Percentiles rank a stretch among this genome's conserved stretches.
phyloP scores from a whole-genome alignment of 208 protist genomes.

The Leishmania mexicana region DNA sequence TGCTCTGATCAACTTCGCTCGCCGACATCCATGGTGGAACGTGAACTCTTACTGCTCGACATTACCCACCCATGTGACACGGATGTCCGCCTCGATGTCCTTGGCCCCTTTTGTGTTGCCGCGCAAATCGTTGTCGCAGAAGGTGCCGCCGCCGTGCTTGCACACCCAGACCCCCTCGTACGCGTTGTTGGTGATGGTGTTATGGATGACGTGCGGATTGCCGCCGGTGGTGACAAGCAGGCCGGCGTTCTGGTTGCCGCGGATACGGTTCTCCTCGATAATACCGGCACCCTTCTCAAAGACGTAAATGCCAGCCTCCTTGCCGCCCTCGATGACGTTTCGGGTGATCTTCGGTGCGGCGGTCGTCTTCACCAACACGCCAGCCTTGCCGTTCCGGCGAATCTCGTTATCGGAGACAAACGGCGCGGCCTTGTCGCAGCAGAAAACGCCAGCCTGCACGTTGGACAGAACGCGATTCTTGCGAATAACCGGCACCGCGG shows the following conservation, averaged over 20 bases:
- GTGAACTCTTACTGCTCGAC: constrained; percentile 31
- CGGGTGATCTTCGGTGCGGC: constrained; percentile 66
- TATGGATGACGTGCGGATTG: constrained; percentile 70
- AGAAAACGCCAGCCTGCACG: constrained; percentile 82
- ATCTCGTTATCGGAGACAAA: constrained; percentile 86
- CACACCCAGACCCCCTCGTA: constrained; percentile 93
- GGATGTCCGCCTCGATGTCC: constrained; percentile 66
- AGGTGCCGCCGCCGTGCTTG: constrained; percentile 72
- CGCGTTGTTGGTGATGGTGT: constrained; percentile 70
- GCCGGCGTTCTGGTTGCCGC: constrained; percentile 78
- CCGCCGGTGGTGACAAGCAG: constrained; percentile 83
- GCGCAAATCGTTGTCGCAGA: constrained; percentile 84
- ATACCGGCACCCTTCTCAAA: constrained; percentile 79
- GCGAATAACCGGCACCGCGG: constrained; percentile 54
- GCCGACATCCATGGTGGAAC: not conserved
- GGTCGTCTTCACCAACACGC: constrained; percentile 80
- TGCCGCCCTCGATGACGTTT: constrained; percentile 78
- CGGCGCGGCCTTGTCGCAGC: constrained; percentile 63
- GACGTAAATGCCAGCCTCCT: constrained; percentile 89
- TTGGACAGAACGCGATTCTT: constrained; percentile 77
- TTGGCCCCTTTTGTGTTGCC: constrained; percentile 77
- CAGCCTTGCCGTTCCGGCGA: constrained; percentile 66
- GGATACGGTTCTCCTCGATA: constrained; percentile 78
- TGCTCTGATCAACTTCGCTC: not conserved
- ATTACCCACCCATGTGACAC: constrained; percentile 72